Conservation (phyloP, 495 filamentous ascomycete genomes). For the Chaetomium cochliodes region DNA sequence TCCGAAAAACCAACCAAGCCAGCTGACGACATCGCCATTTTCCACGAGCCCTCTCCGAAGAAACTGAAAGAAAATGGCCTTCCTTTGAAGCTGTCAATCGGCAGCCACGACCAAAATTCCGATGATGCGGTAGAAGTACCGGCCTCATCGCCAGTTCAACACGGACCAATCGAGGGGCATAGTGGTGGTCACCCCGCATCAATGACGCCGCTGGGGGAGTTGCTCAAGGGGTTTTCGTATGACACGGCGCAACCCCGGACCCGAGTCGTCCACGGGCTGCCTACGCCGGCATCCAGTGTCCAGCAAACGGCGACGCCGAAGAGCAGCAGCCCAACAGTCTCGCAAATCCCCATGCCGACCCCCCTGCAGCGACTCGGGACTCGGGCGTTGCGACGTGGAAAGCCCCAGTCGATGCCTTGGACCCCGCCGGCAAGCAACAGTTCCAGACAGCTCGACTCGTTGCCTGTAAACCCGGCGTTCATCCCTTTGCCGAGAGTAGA, state of each 20-base stretch:
- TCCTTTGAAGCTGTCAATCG: not conserved
- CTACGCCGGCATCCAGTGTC: slow-evolving; percentile 36
- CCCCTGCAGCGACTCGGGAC: slow-evolving; percentile 50
- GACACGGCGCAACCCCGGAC: slow-evolving; percentile 21
- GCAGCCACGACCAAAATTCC: slow-evolving; percentile 3
- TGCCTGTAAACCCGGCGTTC: slow-evolving; percentile 43
- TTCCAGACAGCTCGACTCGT: slow-evolving; percentile 21
- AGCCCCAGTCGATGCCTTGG: slow-evolving; percentile 37
- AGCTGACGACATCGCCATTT: slow-evolving; percentile 27
- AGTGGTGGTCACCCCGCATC: not conserved
- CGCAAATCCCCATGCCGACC: slow-evolving; percentile 34
- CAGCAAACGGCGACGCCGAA: slow-evolving; percentile 33
- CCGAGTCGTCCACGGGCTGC: slow-evolving; percentile 33
- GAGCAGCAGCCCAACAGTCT: slow-evolving; percentile 27
- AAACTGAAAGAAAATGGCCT: not conserved
- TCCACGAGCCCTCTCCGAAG: slow-evolving; percentile 27
- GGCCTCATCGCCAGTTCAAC: slow-evolving; percentile 27
- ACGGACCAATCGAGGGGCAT: not conserved
- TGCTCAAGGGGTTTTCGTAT: slow-evolving; percentile 32
- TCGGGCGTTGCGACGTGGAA: slow-evolving; percentile 41
- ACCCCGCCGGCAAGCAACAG: slow-evolving; percentile 29
- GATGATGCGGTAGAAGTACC: slow-evolving; percentile 34
- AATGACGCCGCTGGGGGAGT: slow-evolving; percentile 21
- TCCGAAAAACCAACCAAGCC: slow-evolving; percentile 22
- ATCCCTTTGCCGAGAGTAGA: slow-evolving; percentile 46